Conservation (phyloP, 768 basidiomycete genomes). For the Pleurotus platypus region DNA sequence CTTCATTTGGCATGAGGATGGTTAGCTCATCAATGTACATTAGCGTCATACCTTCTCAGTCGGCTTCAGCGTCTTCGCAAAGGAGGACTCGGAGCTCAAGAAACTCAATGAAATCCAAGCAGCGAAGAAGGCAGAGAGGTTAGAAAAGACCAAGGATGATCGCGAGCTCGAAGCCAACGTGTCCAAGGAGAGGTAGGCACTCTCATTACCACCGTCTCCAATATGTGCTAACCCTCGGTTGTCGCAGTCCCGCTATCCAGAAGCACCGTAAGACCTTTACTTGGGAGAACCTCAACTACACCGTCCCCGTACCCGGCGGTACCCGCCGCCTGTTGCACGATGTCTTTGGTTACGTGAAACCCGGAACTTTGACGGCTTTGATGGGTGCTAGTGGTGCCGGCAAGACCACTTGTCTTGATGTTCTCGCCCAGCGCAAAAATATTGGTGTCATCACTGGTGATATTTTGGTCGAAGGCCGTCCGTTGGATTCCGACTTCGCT, state of each 20-base stretch:
- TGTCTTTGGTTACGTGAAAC: constrained; percentile 77
- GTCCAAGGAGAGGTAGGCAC: constrained; percentile 9
- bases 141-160: constrained; percentile 26
- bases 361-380: constrained; percentile 83
- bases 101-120: constrained; percentile 49
- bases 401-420: constrained; percentile 77
- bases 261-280: constrained; percentile 63
- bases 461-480: constrained; percentile 61
- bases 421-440: constrained; percentile 68
- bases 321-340: constrained; percentile 64
- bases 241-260: constrained; percentile 12
- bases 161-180: constrained; percentile 17
- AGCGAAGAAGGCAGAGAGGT: constrained; percentile 46
- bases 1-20: constrained; percentile 1
- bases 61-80: constrained; percentile 56
- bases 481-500: constrained; percentile 51
- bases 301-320: constrained; percentile 65
- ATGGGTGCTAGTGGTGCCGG: constrained; percentile 87
- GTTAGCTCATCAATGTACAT: constrained; percentile 27
- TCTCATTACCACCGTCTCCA: neutral
- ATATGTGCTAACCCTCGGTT: neutral
- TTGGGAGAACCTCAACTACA: constrained; percentile 78
- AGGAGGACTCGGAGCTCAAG: constrained; percentile 51
- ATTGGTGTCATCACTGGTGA: constrained; percentile 66
- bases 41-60: constrained; percentile 39